Evolutionary conservation across 768 basidiomycete species (phyloP), one percentile per base, ranked within the genome.

Genomic region (Russula olivacea): DNA sequence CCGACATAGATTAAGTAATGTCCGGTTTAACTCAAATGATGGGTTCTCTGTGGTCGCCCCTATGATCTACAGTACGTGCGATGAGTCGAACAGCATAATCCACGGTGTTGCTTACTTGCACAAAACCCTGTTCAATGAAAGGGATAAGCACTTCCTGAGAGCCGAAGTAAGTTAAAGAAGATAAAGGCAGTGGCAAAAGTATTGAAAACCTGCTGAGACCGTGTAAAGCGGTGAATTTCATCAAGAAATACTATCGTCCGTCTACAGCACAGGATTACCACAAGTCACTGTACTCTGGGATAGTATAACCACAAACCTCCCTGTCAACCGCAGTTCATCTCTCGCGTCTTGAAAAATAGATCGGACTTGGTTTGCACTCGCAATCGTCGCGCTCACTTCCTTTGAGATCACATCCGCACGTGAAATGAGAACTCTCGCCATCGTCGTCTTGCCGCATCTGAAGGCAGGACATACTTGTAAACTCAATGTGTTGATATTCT

Each of bases 1-100:
- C 89, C 89, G 81, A 73, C 89, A 91, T 49, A 89, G 83, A 70
- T 86, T 87, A 34, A 91, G 74, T 32, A 91, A 76, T 12, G 89
- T 85, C 36, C 83, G 79, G 19, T 85, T 89, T 36, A 91, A 72
- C 67, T 88, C 89, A 76, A 94, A 94, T 0, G 89, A 91, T 1
- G 91, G 91, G 65, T 94, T 94, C 73, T 94, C 92, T 0, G 91
- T 93, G 3, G 91, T 94, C 0, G 91, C 90, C 30, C 90, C 90
- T 68, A 92, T 82, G 32, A 91, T 75, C 83, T 87, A 41, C n/a
- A n/a, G n/a, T n/a, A n/a, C 15, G 40, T 19, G 21, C 17, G 15
- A 50, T 34, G 30, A 43, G 25, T 54, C 59, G 55, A 55, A 43
- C n/a, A 23, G 45, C 21, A 41, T 7, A 10, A 19, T 49, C 28